Percentiles rank a stretch among this genome's conserved stretches.
phyloP scores from a whole-genome alignment of 2,329 filamentous ascomycete species.

The Beauveria pseudobassiana region DNA sequence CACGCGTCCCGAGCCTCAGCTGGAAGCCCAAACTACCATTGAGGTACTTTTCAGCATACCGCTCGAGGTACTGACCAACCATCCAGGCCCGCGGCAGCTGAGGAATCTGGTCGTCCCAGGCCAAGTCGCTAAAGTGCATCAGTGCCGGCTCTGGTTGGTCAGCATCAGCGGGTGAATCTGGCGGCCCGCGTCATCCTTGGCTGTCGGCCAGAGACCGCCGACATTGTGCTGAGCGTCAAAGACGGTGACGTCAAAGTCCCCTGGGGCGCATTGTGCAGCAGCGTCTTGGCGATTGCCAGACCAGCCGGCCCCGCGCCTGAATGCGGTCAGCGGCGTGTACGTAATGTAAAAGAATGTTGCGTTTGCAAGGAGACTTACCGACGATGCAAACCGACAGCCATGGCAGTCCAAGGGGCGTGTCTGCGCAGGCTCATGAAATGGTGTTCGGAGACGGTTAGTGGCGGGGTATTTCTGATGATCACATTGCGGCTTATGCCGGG shows the following conservation, averaged over 20 bases:
- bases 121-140: conserved; percentile 63
- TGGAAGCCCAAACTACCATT: conserved; percentile 30
- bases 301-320: conserved; percentile 62
- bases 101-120: conserved; percentile 55
- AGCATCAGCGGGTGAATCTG: conserved; percentile 60
- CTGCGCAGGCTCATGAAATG: conserved; percentile 9
- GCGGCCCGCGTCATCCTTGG: conserved; percentile 38
- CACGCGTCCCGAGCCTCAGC: conserved; percentile 41
- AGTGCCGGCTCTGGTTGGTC: conserved; percentile 70
- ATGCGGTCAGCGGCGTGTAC: neutral
- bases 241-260: conserved; percentile 59
- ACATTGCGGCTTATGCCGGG: neutral
- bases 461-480: neutral
- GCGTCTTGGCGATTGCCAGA: conserved; percentile 63
- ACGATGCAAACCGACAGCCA: conserved; percentile 34
- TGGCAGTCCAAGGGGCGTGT: conserved; percentile 15
- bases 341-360: neutral
- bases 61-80: conserved; percentile 63
- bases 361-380: conserved; percentile 18
- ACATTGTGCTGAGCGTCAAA: conserved; percentile 60
- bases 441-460: neutral
- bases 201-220: conserved; percentile 70
- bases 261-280: conserved; percentile 51
- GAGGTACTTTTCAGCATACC: conserved; percentile 55
- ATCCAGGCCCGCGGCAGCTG: conserved; percentile 72